These are phyloP conservation scores for Elongisporangium anandrum DNA, from an alignment of 352 stramenopile genomes.

Conservation along the genomic window DNA sequence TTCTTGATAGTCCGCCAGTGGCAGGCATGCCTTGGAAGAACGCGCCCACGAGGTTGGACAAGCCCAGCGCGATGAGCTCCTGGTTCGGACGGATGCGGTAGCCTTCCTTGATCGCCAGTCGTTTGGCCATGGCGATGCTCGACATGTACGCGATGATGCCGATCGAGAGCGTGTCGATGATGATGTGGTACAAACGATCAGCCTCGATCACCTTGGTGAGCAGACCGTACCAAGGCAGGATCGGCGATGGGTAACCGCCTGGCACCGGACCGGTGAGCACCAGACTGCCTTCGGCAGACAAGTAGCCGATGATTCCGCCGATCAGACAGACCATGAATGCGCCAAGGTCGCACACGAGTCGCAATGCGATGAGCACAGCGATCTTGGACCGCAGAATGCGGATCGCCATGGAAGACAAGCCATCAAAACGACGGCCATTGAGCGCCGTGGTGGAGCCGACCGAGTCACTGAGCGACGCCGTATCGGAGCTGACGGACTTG, in stretches of 20 bases:
- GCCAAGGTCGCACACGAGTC: slow-evolving; percentile 49
- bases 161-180: slow-evolving; percentile 71
- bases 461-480: slow-evolving; percentile 28
- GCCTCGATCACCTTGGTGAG: slow-evolving; percentile 35
- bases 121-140: slow-evolving; percentile 86
- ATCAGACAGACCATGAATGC: slow-evolving; percentile 72
- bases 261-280: slow-evolving; percentile 70
- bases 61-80: slow-evolving; percentile 84
- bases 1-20: slow-evolving; percentile 86
- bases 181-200: slow-evolving; percentile 48
- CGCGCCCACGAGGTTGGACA: slow-evolving; percentile 81
- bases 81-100: slow-evolving; percentile 67
- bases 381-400: slow-evolving; percentile 45
- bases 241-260: slow-evolving; percentile 51
- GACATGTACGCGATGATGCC: slow-evolving; percentile 89
- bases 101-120: slow-evolving; percentile 72
- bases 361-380: slow-evolving; percentile 30
- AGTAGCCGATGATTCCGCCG: slow-evolving; percentile 48
- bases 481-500: slow-evolving; percentile 32
- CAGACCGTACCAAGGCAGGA: slow-evolving; percentile 50
- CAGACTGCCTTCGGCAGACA: slow-evolving; percentile 40
- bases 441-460: slow-evolving; percentile 48
- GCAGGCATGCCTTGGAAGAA: slow-evolving; percentile 86
- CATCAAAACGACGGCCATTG: slow-evolving; percentile 25
- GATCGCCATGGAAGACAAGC: slow-evolving; percentile 27